Conservation (phyloP, 257 asterid genomes). For the Penstemon barbatus region DNA sequence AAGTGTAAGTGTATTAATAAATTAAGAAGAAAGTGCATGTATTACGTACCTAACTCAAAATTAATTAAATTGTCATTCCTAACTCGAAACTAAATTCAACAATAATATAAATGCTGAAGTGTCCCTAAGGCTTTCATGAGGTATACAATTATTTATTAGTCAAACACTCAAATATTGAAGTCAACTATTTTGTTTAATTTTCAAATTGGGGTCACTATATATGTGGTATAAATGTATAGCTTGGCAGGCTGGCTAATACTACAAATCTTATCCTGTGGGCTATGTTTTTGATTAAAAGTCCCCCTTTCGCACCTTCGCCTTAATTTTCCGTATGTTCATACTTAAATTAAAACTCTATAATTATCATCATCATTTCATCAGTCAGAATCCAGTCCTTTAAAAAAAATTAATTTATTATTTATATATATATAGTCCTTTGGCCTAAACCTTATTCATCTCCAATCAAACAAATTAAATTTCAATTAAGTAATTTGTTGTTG, state of each 20-base stretch:
- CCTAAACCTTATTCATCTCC: not conserved
- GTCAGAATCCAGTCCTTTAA: not conserved
- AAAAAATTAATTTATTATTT: not conserved
- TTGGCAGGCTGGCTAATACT: conserved; percentile 8
- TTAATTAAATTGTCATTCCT: no score
- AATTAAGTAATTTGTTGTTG: not conserved
- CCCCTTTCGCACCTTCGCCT: not conserved
- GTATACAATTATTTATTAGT: not conserved
- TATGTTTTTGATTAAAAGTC: conserved; percentile 20
- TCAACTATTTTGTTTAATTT: conserved; percentile 12
- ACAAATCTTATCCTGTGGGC: conserved; percentile 27
- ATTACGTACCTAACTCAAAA: no score
- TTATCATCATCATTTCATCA: not conserved
- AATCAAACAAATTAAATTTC: not conserved
- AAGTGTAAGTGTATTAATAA: no score
- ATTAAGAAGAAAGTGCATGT: no score
- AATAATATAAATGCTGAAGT: no score
- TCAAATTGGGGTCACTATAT: conserved; percentile 16
- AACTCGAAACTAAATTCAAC: no score
- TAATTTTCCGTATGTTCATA: not conserved
- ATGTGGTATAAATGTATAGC: not conserved
- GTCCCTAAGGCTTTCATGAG: no score
- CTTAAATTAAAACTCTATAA: not conserved
- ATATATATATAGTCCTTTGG: not conserved
- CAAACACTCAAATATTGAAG: not conserved